Evolutionary conservation across 371 early-diverging fungal genomes (phyloP).

Genomic region (Globomyces sp.): DNA sequence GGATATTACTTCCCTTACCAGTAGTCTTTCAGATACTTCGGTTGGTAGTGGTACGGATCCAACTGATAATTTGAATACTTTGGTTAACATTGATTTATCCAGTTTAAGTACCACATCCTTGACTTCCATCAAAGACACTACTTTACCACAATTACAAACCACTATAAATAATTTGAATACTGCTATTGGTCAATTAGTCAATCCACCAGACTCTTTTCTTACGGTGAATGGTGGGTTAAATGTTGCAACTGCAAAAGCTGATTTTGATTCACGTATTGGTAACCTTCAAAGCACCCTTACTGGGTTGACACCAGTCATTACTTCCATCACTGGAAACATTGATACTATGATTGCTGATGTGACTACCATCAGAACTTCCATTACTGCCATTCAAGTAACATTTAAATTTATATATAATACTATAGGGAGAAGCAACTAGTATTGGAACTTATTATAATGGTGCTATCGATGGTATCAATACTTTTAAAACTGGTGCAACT

Average conservation of each 20-base stretch:
- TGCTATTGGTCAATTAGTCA: no score
- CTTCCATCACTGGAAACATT: not conserved
- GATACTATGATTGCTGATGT: not conserved
- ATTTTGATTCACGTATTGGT: no score
- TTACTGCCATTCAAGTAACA: not conserved
- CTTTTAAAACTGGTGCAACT: not conserved
- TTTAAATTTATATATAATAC: not conserved
- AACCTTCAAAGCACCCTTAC: no score
- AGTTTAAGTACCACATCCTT: not conserved
- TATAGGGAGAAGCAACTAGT: not conserved
- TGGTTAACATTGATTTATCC: conserved; percentile 2
- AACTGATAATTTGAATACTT: not conserved
- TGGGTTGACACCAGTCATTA: not conserved
- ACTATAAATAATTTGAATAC: conserved; percentile 2
- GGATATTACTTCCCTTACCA: not conserved
- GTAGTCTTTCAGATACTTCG: not conserved
- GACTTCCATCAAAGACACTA: not conserved
- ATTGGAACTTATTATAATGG: not conserved
- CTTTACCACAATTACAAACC: conserved; percentile 1
- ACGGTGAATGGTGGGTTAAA: no score
- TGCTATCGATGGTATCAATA: not conserved
- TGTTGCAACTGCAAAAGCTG: no score
- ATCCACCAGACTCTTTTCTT: no score
- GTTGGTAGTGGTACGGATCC: not conserved
- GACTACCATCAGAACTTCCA: not conserved